These are phyloP conservation scores for Lotus japonicus DNA, from an alignment of 306 rosid species.

Conservation along the genomic window DNA sequence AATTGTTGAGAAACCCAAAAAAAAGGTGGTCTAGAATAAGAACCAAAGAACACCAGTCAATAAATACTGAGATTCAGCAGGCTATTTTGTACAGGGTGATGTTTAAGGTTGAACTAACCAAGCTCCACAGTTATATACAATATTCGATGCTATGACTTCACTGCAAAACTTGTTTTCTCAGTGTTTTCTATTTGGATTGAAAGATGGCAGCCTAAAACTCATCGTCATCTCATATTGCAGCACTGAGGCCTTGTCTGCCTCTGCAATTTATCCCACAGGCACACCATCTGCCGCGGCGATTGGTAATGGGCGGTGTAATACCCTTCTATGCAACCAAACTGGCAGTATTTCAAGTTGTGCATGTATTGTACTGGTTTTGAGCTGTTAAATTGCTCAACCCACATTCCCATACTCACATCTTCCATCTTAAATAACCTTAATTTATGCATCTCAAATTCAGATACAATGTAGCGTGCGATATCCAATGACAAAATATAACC, in stretches of 20 bases:
- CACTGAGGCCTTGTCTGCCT: slow-evolving; percentile 30
- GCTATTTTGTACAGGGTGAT: slow-evolving; percentile 19
- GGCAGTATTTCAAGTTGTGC: slow-evolving; percentile 60
- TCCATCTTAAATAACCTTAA: slow-evolving; percentile 82
- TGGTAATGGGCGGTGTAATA: slow-evolving; percentile 72
- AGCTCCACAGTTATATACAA: slow-evolving; percentile 29
- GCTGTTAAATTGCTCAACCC: slow-evolving; percentile 64
- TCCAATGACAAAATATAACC: too few relatives aligned
- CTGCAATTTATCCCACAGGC: slow-evolving; percentile 44
- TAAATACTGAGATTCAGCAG: neutral
- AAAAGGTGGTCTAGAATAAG: neutral
- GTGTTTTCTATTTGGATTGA: slow-evolving; percentile 9
- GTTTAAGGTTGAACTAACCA: slow-evolving; percentile 4
- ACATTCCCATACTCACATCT: slow-evolving; percentile 86
- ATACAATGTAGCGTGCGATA: too few relatives aligned
- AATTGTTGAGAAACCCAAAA: neutral
- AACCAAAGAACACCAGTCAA: neutral
- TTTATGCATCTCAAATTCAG: too few relatives aligned
- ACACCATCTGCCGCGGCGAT: slow-evolving; percentile 62
- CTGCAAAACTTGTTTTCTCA: slow-evolving; percentile 35
- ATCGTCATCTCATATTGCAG: slow-evolving; percentile 31
- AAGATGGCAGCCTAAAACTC: neutral
- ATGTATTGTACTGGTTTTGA: slow-evolving; percentile 40
- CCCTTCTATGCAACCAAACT: slow-evolving; percentile 62
- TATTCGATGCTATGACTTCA: slow-evolving; percentile 31